Evolutionary conservation across 805 yeast species (phyloP).

Genomic region (Saccharomyces kudriavzevii): DNA sequence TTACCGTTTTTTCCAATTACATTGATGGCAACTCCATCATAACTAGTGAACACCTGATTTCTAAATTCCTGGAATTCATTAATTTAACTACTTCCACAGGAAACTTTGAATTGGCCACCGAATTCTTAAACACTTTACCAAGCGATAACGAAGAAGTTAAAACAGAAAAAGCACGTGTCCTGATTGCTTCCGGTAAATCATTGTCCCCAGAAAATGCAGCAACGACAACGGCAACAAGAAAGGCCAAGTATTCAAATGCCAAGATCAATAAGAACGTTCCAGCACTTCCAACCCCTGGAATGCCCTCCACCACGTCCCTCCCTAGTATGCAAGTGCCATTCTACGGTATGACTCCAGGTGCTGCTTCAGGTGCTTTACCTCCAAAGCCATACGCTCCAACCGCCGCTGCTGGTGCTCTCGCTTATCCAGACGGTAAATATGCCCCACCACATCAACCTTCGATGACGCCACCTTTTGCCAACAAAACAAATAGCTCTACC

Average conservation of each 20-base stretch:
- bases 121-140: conserved; percentile 64
- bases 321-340: background rate
- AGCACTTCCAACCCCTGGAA: conserved; percentile 5
- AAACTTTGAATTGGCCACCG: conserved; percentile 70
- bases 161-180: conserved; percentile 70
- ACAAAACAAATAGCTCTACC: conserved; percentile 11
- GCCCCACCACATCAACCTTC: conserved; percentile 6
- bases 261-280: background rate
- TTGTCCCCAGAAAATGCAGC: conserved; percentile 5
- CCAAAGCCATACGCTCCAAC: conserved; percentile 16
- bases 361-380: background rate
- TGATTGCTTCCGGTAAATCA: conserved; percentile 48
- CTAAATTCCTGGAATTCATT: conserved; percentile 73
- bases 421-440: conserved; percentile 17
- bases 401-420: conserved; percentile 15
- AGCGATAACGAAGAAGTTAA: conserved; percentile 61
- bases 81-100: conserved; percentile 75
- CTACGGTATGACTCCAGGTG: background rate
- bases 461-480: conserved; percentile 6
- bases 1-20: conserved; percentile 47
- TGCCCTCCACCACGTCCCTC: conserved; percentile 4
- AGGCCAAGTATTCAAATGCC: background rate
- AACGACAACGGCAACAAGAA: conserved; percentile 2
- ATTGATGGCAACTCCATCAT: conserved; percentile 17
- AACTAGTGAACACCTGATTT: conserved; percentile 29